phyloP scores from a whole-genome alignment of 768 basidiomycete genomes.

The Russula brevipes region DNA sequence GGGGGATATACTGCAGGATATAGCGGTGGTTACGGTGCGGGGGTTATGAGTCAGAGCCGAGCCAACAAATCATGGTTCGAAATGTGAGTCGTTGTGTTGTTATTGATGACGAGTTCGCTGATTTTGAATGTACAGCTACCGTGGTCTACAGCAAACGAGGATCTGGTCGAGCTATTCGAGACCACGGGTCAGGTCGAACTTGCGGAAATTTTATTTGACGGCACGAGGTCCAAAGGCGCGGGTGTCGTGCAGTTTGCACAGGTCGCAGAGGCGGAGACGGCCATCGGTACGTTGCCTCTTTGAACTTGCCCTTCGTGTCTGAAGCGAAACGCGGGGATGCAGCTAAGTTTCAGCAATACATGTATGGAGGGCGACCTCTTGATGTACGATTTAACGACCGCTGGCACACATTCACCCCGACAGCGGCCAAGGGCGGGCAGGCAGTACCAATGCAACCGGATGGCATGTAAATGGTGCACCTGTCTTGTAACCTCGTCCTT shows the following conservation, averaged over 20 bases:
- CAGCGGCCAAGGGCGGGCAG: constrained; percentile 84
- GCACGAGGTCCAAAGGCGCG: constrained; percentile 75
- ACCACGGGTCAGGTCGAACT: constrained; percentile 93
- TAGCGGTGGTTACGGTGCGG: constrained; percentile 24
- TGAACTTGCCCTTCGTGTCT: constrained; percentile 1
- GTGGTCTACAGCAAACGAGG: constrained; percentile 99
- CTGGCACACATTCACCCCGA: constrained; percentile 89
- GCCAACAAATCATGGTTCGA: constrained; percentile 96
- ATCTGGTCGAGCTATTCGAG: constrained; percentile 95
- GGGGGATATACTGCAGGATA: constrained; percentile 33
- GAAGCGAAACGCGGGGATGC: constrained; percentile 26
- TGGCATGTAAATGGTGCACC: constrained; percentile 24
- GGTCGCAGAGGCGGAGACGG: constrained; percentile 85
- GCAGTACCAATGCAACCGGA: constrained; percentile 63
- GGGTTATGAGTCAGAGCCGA: constrained; percentile 66
- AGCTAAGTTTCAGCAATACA: constrained; percentile 92
- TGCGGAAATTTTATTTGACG: constrained; percentile 37
- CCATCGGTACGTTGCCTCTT: constrained; percentile 56
- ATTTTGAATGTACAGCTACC: constrained; percentile 58
- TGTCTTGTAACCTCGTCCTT: not conserved
- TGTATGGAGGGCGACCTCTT: constrained; percentile 85
- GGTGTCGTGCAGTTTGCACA: constrained; percentile 95
- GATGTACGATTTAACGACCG: constrained; percentile 94
- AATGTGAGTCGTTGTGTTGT: constrained; percentile 61
- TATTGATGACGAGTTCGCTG: not conserved